Evolutionary conservation across 192 early-diverging fungal genomes (phyloP).

Genomic region (Chytriomyces sp.): DNA sequence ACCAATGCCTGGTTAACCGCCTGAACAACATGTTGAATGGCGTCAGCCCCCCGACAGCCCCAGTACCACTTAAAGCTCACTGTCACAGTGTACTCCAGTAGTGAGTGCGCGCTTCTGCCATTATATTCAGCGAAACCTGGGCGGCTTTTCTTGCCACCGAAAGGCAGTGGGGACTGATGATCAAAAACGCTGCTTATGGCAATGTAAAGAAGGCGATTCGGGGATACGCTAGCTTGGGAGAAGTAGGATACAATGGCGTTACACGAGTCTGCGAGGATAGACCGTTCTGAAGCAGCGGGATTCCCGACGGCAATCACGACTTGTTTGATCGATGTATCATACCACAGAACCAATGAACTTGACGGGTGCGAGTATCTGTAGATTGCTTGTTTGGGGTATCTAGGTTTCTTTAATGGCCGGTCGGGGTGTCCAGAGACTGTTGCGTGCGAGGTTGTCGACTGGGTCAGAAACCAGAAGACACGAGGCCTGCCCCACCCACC

Average conservation of each 20-base stretch:
- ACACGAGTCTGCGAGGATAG: not conserved
- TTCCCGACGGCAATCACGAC: too few species aligned
- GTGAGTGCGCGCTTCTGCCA: not conserved
- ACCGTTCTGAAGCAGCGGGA: too few species aligned
- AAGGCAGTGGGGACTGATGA: not conserved
- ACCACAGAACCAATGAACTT: too few species aligned
- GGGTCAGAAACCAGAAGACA: too few species aligned
- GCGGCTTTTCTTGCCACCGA: not conserved
- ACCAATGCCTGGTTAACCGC: not conserved
- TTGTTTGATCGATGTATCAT: too few species aligned
- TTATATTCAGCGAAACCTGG: not conserved
- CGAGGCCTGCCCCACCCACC: too few species aligned
- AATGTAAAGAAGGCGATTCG: not conserved
- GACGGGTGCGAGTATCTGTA: too few species aligned
- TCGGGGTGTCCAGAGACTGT: too few species aligned
- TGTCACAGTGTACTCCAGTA: not conserved
- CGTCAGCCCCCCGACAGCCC: not conserved
- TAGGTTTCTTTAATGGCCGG: too few species aligned
- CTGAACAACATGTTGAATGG: not conserved
- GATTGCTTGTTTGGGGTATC: too few species aligned
- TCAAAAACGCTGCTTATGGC: not conserved
- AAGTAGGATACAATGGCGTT: not conserved
- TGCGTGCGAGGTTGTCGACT: too few species aligned
- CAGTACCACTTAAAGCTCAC: not conserved
- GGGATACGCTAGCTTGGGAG: not conserved